These are phyloP conservation scores for Amanita pallidorosea DNA, from an alignment of 768 basidiomycete genomes.

Conservation along the genomic window DNA sequence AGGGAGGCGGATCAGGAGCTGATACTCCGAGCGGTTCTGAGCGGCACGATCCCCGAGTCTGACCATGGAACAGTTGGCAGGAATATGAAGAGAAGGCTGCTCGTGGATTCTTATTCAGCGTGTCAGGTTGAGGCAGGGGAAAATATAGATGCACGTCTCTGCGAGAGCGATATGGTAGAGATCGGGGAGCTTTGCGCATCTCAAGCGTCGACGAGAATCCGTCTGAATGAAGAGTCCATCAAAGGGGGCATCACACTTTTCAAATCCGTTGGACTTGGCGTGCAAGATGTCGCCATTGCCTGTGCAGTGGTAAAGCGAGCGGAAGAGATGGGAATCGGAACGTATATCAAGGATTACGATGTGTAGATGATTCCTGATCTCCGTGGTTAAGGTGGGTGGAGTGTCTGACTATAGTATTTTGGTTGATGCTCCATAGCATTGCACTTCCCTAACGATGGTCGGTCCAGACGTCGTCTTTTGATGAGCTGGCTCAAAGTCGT, in stretches of 20 bases:
- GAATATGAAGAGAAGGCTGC: conserved; percentile 27
- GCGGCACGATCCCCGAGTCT: neutral
- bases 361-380: neutral
- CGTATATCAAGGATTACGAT: conserved; percentile 35
- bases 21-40: conserved; percentile 34
- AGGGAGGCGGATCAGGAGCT: conserved; percentile 57
- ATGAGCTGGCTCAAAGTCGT: no score
- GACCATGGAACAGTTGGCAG: no score
- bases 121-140: conserved; percentile 79
- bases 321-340: conserved; percentile 39
- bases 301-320: conserved; percentile 56
- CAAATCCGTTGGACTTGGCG: conserved; percentile 80
- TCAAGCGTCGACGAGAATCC: neutral
- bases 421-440: no score
- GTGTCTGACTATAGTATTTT: no score
- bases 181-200: conserved; percentile 48
- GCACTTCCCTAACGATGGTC: no score
- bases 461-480: no score
- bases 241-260: conserved; percentile 60
- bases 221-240: neutral
- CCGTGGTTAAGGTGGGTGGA: no score
- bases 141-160: conserved; percentile 45
- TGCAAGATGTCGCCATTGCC: conserved; percentile 85
- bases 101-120: conserved; percentile 68
- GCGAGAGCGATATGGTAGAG: conserved; percentile 39